A percentile compares a stretch with the other conserved stretches of the same genome.
Evolutionary conservation across 1,284 basidiomycete species (phyloP).

Genomic region (Schizopora paradoxa): DNA sequence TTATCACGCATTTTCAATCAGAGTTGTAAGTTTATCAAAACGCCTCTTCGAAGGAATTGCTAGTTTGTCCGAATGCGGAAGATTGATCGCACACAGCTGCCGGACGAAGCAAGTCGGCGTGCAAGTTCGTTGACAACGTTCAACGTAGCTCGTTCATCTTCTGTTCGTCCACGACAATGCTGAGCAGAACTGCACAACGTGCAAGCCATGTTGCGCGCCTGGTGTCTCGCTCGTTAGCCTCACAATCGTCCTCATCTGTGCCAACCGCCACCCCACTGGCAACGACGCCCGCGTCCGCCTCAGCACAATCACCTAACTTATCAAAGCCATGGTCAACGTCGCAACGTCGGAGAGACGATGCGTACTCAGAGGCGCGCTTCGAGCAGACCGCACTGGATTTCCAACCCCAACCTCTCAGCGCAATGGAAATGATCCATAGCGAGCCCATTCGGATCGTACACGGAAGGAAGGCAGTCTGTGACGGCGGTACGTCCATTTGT

Average conservation of each 20-base stretch:
- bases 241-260: background rate
- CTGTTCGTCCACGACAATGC: conserved; percentile 14
- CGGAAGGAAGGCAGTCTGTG: conserved; percentile 83
- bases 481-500: conserved; percentile 86
- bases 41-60: too few relatives aligned
- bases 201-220: background rate
- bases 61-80: too few relatives aligned
- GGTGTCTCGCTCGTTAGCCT: background rate
- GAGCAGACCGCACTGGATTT: conserved; percentile 86
- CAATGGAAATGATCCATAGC: conserved; percentile 83
- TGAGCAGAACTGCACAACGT: conserved; percentile 12
- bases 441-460: conserved; percentile 83
- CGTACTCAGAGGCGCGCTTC: conserved; percentile 67
- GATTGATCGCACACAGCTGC: too few relatives aligned
- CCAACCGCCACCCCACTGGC: conserved; percentile 24
- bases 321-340: conserved; percentile 35
- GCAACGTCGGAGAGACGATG: conserved; percentile 30
- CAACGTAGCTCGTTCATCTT: too few relatives aligned
- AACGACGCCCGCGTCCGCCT: conserved; percentile 17
- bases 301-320: conserved; percentile 36
- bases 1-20: too few relatives aligned
- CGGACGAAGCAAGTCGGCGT: too few relatives aligned
- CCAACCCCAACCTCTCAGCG: conserved; percentile 88
- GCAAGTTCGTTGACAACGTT: too few relatives aligned
- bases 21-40: too few relatives aligned